Evolutionary conservation across 306 rosid species (phyloP), one percentile per base, ranked within the genome.

Genomic region (Abrus precatorius): DNA sequence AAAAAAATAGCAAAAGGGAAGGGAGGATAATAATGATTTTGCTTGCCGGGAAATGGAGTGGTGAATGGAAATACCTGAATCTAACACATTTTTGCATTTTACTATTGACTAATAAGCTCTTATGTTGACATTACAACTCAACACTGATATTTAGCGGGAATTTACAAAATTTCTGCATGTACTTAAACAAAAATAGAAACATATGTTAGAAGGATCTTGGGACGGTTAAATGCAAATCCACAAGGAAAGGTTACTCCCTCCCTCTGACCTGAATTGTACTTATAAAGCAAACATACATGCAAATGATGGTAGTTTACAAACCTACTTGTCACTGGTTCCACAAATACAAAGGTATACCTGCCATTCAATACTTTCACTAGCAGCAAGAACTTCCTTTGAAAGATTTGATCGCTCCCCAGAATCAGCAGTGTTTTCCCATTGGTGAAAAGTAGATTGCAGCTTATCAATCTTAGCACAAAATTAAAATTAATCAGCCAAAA

Each of bases 331-430:
- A 8, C 32, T 1, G 48, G 53, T 44, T 56, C 65, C 52, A 28
- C 30, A 76, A 13, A 43, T 53, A 61, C 69, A 57, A 79, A 41
- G 60, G 54, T 44, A 70, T 89, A 96, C 99, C 98, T 96, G 98
- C 99, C 99, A 96, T 44, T 85, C 98, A 81, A 92, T 85, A 85
- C 97, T 92, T 69, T 87, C 97, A 80, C 98, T 92, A 77, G 59
- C 61, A 78, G 95, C 62, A 75, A 92, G 74, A 70, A 96, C 85
- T 74, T 92, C 97, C 86, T 93, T 92, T 69, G 91, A 78, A 75
- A 88, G 94, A 55, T 55, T 88, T 32, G 74, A 32, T 81, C 86
- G 90, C 83, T 93, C 92, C 48, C 84, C 97, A 38, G 84, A 29
- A 84, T 81, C 85, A 64, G 88, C 72, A 74, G 87, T 52, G 49